phyloP scores from a whole-genome alignment of 495 filamentous ascomycete genomes.

The Penicillium taxi region DNA sequence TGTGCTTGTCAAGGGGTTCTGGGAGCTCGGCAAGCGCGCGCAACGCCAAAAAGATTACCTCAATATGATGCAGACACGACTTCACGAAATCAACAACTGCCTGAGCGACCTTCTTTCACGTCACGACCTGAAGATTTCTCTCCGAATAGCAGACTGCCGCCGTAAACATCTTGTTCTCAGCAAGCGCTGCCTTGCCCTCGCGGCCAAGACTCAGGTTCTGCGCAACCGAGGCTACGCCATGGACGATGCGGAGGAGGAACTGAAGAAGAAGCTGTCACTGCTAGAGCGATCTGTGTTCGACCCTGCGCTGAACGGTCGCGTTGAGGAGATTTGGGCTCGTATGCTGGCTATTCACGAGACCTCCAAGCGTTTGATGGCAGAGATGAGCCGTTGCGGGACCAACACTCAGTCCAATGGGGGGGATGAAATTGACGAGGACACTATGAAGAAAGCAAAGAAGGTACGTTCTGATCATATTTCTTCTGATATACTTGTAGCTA shows the following conservation, averaged over 20 bases:
- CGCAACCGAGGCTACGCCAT: constrained; percentile 89
- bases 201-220: constrained; percentile 85
- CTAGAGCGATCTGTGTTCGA: constrained; percentile 74
- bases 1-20: constrained; percentile 61
- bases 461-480: constrained; percentile 38
- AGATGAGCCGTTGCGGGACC: constrained; percentile 59
- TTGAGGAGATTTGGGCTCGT: constrained; percentile 94
- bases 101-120: constrained; percentile 69
- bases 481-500: neutral
- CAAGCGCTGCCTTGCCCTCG: constrained; percentile 73
- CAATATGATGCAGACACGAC: constrained; percentile 60
- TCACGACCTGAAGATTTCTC: constrained; percentile 74
- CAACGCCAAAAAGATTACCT: constrained; percentile 68
- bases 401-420: constrained; percentile 40
- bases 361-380: constrained; percentile 66
- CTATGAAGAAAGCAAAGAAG: constrained; percentile 75
- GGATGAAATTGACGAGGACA: constrained; percentile 64
- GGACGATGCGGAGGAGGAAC: constrained; percentile 80
- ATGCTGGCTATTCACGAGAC: constrained; percentile 79
- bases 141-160: constrained; percentile 70
- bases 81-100: constrained; percentile 85
- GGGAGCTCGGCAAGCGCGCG: constrained; percentile 66
- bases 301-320: constrained; percentile 70
- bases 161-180: constrained; percentile 73
- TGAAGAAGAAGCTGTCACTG: constrained; percentile 72